Base-by-base conservation (phyloP, 495 filamentous ascomycete species). In the Bacidia rubella region DNA sequence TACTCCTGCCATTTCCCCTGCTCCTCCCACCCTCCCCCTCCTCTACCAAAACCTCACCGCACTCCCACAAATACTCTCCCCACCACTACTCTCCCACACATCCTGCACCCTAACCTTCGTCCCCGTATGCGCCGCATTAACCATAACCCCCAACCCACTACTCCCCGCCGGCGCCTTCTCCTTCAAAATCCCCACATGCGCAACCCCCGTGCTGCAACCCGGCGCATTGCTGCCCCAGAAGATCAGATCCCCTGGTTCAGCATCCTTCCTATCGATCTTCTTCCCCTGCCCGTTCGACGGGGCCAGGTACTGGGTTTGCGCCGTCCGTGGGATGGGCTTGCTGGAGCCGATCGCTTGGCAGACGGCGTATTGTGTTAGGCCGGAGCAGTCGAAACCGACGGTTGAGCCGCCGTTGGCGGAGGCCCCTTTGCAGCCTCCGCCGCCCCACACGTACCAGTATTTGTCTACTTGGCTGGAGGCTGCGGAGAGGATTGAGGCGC, bases 391-490 rank as follows among this genome's bases (percentile, higher is more conserved):
- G 25, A 56, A 56, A 11, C 54, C 54, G 39, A 48, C 54, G 2
- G 17, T 23, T 9, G 54, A 56, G 26, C 38, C 38, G 23, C 54
- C 54, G 41, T 35, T 41, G 2, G 17, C 21, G 2, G 54, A 56
- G 26, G 49, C 38, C n/a, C 54, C 54, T 24, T 35, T 15, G 27
- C 54, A 56, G 20, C 54, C 54, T n/a, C 54, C 54, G 1, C 54
- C 54, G 54, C 54, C 54, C 48, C 49, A 56, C 38, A 56, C 54
- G 54, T 56, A 56, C 11, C 48, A 48, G 26, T 52, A 24, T n/a
- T 42, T 42, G 29, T 52, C 49, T 5, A 35, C 29, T 40, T 52
- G 22, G n/a, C 35, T 46, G 15, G 46, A 24, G 1, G 54, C 54
- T 12, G 54, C 54, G 24, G 38, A 19, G 27, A 56, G 22, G 35